A percentile compares a stretch with the other conserved stretches of the same genome.
Evolutionary conservation across 176 grass and related monocot genomes (phyloP).

Genomic region (Saccharum officinarum): DNA sequence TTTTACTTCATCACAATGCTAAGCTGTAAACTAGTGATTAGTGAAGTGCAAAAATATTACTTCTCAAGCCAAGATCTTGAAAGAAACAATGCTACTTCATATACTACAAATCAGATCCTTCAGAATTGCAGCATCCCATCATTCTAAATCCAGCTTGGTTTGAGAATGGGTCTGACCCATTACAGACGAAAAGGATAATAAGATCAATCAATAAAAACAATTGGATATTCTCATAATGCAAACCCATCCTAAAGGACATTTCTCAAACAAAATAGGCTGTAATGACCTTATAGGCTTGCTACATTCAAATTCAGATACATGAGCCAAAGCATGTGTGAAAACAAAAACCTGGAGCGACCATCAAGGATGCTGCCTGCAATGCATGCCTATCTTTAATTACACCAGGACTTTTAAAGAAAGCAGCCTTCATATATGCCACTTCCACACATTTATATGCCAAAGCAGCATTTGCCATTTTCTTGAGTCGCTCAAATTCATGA

Average conservation of each 20-base stretch:
- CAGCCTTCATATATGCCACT: conserved; percentile 89
- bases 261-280: conserved; percentile 25
- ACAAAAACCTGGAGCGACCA: conserved; percentile 71
- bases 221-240: not conserved
- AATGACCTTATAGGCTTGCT: not conserved
- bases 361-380: conserved; percentile 63
- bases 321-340: conserved; percentile 20
- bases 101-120: not conserved
- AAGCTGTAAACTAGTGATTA: not conserved
- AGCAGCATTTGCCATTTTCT: conserved; percentile 82
- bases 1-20: conserved; percentile 4
- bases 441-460: conserved; percentile 97
- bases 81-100: conserved; percentile 2
- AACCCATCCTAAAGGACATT: not conserved
- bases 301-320: conserved; percentile 25
- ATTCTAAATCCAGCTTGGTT: conserved; percentile 21
- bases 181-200: not conserved
- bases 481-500: conserved; percentile 72
- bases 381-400: conserved; percentile 76
- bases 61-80: conserved; percentile 7
- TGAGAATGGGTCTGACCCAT: not conserved
- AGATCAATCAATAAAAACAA: not conserved
- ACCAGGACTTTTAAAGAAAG: conserved; percentile 78
- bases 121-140: conserved; percentile 19
- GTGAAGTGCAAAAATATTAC: not conserved